Evolutionary conservation across 1,139 yeast genomes (phyloP).

Genomic region (Suhomyces maxii): DNA sequence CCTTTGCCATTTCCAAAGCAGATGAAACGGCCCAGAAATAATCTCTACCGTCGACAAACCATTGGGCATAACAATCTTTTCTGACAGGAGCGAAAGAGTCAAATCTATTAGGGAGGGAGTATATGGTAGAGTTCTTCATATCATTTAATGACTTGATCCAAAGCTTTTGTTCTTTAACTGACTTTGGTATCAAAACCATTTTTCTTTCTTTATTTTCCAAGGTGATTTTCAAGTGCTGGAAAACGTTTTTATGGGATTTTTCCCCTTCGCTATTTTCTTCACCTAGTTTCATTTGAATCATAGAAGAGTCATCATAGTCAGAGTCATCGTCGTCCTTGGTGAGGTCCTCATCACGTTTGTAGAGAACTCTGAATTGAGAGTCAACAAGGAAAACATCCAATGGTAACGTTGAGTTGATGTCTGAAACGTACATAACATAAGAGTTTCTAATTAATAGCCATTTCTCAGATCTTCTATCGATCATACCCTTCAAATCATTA

Average conservation of each 20-base stretch:
- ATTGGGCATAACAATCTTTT: constrained; percentile 82
- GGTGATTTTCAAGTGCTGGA: constrained; percentile 56
- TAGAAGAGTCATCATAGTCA: constrained; percentile 46
- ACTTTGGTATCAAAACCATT: constrained; percentile 69
- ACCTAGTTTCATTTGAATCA: constrained; percentile 27
- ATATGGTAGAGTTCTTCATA: constrained; percentile 67
- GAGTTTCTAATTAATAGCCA: constrained; percentile 90
- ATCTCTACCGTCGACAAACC: constrained; percentile 97
- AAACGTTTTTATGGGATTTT: constrained; percentile 26
- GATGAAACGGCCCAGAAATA: constrained; percentile 95
- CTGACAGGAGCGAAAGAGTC: constrained; percentile 92
- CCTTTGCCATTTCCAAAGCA: constrained; percentile 91
- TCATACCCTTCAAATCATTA: constrained; percentile 79
- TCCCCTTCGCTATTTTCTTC: constrained; percentile 23
- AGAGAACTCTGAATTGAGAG: constrained; percentile 57
- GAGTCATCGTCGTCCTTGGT: constrained; percentile 42
- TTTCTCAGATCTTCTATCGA: constrained; percentile 83
- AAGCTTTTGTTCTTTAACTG: constrained; percentile 64
- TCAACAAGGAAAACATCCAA: constrained; percentile 90
- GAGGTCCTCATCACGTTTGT: constrained; percentile 41
- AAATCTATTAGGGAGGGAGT: constrained; percentile 78
- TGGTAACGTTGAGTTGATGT: constrained; percentile 82
- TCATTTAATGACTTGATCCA: constrained; percentile 77
- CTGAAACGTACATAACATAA: constrained; percentile 81
- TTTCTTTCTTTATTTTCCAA: constrained; percentile 79